A percentile compares a stretch with the other conserved stretches of the same genome.
Conservation (phyloP, 2,329 filamentous ascomycete genomes). For the Fusarium bulbicola region DNA sequence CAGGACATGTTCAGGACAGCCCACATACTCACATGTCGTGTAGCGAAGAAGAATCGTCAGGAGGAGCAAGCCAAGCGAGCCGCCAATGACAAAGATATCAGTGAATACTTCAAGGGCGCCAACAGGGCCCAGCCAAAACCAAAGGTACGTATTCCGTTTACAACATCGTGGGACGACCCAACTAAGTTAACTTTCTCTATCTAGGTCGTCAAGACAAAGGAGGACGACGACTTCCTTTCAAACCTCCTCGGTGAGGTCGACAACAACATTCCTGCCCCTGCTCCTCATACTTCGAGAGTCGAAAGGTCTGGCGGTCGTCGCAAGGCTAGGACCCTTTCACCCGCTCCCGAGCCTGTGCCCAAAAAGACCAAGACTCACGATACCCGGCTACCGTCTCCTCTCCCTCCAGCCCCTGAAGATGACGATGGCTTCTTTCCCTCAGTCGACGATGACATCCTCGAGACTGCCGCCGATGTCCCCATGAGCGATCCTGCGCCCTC, state of each 20-base stretch:
- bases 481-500: slow-evolving; percentile 90
- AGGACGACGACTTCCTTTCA: slow-evolving; percentile 87
- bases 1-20: neutral
- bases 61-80: slow-evolving; percentile 87
- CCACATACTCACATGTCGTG: neutral
- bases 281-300: slow-evolving; percentile 66
- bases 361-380: slow-evolving; percentile 68
- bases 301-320: slow-evolving; percentile 80
- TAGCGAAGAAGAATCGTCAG: slow-evolving; percentile 87
- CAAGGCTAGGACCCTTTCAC: slow-evolving; percentile 83
- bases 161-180: neutral
- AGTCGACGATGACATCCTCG: slow-evolving; percentile 68
- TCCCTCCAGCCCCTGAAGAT: slow-evolving; percentile 57
- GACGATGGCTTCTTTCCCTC: slow-evolving; percentile 61
- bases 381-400: slow-evolving; percentile 57
- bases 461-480: slow-evolving; percentile 59
- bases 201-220: slow-evolving; percentile 80
- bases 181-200: slow-evolving; percentile 27
- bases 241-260: slow-evolving; percentile 89
- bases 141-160: slow-evolving; percentile 67
- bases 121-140: slow-evolving; percentile 74
- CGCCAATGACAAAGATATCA: slow-evolving; percentile 90
- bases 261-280: slow-evolving; percentile 68
- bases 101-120: slow-evolving; percentile 89
- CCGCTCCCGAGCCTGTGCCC: slow-evolving; percentile 64